A percentile compares a stretch with the other conserved stretches of the same genome.
phyloP scores from a whole-genome alignment of 192 early-diverging fungal species.

The Coemansia sp. region DNA sequence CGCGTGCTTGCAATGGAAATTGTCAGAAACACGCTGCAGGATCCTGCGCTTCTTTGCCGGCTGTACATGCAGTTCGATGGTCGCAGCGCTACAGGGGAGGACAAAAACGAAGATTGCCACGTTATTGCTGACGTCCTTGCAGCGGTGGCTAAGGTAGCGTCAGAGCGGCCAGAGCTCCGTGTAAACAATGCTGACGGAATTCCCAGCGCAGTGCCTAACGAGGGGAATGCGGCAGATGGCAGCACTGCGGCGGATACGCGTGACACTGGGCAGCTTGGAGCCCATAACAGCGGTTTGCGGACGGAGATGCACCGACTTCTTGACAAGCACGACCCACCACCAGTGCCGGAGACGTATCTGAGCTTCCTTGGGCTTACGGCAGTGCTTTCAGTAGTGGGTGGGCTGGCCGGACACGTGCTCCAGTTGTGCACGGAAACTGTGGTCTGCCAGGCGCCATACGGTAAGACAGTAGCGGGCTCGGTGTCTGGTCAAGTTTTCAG shows the following conservation, averaged over 20 bases:
- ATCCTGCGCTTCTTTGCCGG: slow-evolving; percentile 61
- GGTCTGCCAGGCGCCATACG: slow-evolving; percentile 8
- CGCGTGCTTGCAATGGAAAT: slow-evolving; percentile 46
- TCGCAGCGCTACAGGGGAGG: slow-evolving; percentile 24
- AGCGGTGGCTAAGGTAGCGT: slow-evolving; percentile 69
- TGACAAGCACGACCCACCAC: slow-evolving; percentile 89
- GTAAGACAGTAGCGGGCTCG: slow-evolving; percentile 58
- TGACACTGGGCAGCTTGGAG: slow-evolving; percentile 27
- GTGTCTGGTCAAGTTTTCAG: slow-evolving; percentile 52
- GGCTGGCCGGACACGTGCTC: slow-evolving; percentile 64
- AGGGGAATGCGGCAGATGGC: neutral
- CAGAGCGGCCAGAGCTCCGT: slow-evolving; percentile 63
- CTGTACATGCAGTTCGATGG: slow-evolving; percentile 79
- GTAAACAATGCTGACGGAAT: slow-evolving; percentile 18
- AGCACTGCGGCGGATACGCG: neutral
- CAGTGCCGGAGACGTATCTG: slow-evolving; percentile 85
- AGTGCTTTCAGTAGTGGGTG: slow-evolving; percentile 69
- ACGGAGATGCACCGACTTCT: slow-evolving; percentile 77
- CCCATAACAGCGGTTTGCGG: slow-evolving; percentile 35
- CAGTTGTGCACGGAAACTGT: slow-evolving; percentile 45
- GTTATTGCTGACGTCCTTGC: slow-evolving; percentile 81
- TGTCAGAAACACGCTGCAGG: slow-evolving; percentile 61
- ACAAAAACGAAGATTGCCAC: slow-evolving; percentile 60
- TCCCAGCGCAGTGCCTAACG: slow-evolving; percentile 12
- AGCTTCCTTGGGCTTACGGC: slow-evolving; percentile 75